Evolutionary conservation across 2,329 filamentous ascomycete genomes (phyloP).

Genomic region (Fusarium sulawesiense): DNA sequence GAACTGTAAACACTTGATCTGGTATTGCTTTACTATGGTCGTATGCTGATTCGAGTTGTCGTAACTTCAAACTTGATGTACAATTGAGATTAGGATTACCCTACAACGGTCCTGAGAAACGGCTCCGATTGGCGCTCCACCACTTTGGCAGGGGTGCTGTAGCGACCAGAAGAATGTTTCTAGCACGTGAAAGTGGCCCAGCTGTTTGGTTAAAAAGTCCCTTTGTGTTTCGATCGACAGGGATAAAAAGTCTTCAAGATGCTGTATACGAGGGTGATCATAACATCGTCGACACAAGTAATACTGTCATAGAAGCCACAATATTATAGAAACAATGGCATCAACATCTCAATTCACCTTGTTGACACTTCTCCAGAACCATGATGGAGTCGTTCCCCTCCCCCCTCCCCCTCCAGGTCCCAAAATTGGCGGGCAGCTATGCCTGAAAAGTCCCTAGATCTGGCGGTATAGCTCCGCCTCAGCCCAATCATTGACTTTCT

Average conservation of each 20-base stretch:
- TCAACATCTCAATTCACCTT: not conserved
- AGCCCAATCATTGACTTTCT: slow-evolving; percentile 39
- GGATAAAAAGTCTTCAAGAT: not conserved
- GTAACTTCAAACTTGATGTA: not conserved
- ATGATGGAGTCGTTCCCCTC: slow-evolving; percentile 17
- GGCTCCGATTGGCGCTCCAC: slow-evolving; percentile 28
- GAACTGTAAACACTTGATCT: not conserved
- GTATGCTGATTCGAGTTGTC: not conserved
- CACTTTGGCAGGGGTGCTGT: not conserved
- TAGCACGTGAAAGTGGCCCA: slow-evolving; percentile 46
- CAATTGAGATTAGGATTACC: not conserved
- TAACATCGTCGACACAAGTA: not conserved
- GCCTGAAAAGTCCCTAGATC: slow-evolving; percentile 32
- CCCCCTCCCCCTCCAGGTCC: slow-evolving; percentile 12
- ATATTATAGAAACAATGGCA: not conserved
- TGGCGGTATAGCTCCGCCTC: slow-evolving; percentile 34
- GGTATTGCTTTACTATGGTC: not conserved
- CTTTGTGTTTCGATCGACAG: slow-evolving; percentile 1
- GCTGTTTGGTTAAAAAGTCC: slow-evolving; percentile 37
- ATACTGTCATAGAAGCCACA: not conserved
- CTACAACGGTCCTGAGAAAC: slow-evolving; percentile 5
- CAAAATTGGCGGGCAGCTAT: slow-evolving; percentile 33
- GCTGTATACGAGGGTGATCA: not conserved
- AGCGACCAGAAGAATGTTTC: slow-evolving; percentile 6
- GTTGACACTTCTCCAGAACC: slow-evolving; percentile 21